These are phyloP conservation scores for Eruca vesicaria DNA, from an alignment of 441 rosid genomes.

Conservation along the genomic window DNA sequence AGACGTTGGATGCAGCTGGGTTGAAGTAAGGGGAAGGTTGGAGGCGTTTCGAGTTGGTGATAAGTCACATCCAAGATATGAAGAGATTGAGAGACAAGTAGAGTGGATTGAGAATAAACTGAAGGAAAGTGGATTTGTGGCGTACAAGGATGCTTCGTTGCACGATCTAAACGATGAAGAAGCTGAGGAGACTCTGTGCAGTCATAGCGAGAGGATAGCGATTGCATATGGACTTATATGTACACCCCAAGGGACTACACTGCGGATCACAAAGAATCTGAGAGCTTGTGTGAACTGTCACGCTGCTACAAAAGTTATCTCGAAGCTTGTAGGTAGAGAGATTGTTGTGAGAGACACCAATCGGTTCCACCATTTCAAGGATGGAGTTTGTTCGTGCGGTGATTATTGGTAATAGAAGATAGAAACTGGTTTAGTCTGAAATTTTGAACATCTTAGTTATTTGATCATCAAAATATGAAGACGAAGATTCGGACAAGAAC, in stretches of 20 bases:
- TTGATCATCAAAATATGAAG: constrained; percentile 18
- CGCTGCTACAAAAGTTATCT: constrained; percentile 59
- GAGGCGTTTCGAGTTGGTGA: constrained; percentile 68
- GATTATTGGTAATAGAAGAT: constrained; percentile 50
- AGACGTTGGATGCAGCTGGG: constrained; percentile 65
- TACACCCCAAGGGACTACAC: constrained; percentile 61
- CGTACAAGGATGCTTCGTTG: constrained; percentile 48
- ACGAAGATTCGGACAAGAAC: constrained; percentile 23
- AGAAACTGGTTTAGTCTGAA: constrained; percentile 15
- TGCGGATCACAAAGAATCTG: constrained; percentile 66
- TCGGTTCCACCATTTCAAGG: constrained; percentile 59
- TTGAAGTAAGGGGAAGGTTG: constrained; percentile 63
- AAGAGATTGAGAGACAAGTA: constrained; percentile 55
- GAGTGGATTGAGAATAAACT: constrained; percentile 55
- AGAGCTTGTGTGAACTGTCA: constrained; percentile 78
- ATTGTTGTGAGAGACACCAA: constrained; percentile 62
- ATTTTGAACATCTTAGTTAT: constrained; percentile 25
- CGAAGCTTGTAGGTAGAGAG: constrained; percentile 57
- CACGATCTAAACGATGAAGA: constrained; percentile 73
- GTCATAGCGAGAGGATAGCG: constrained; percentile 77
- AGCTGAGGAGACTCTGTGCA: constrained; percentile 61
- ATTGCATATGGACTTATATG: constrained; percentile 72
- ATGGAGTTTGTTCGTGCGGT: constrained; percentile 59
- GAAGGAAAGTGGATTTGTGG: constrained; percentile 62
- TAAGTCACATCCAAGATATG: constrained; percentile 54